phyloP scores from a whole-genome alignment of 176 grass and related monocot species.

The Phoenix dactylifera region DNA sequence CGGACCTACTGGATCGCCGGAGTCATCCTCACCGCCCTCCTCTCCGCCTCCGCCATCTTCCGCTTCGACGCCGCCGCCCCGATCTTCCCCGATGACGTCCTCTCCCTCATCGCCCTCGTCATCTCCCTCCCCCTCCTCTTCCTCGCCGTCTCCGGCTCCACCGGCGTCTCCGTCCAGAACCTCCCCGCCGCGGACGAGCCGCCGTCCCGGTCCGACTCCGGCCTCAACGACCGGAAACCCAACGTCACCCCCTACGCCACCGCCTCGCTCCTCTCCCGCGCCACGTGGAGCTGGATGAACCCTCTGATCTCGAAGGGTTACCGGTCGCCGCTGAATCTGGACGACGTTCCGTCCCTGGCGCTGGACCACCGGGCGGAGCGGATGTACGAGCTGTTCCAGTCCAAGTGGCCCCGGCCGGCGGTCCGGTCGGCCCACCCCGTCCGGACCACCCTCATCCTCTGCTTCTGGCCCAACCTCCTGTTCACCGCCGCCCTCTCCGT shows the following conservation, averaged over 20 bases:
- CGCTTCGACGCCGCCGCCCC: constrained; percentile 25
- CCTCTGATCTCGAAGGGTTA: constrained; percentile 59
- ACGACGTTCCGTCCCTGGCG: constrained; percentile 54
- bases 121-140: constrained; percentile 43
- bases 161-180: constrained; percentile 13
- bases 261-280: constrained; percentile 42
- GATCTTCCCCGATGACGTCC: constrained; percentile 38
- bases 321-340: constrained; percentile 33
- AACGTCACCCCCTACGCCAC: constrained; percentile 52
- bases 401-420: constrained; percentile 45
- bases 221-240: not conserved
- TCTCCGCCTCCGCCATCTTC: constrained; percentile 33
- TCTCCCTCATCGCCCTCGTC: constrained; percentile 35
- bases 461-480: constrained; percentile 71
- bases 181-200: not conserved
- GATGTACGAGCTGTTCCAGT: constrained; percentile 51
- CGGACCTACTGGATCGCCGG: constrained; percentile 60
- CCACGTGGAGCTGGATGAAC: constrained; percentile 88
- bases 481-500: constrained; percentile 47
- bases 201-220: not conserved
- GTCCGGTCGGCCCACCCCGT: constrained; percentile 45
- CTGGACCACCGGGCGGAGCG: constrained; percentile 52
- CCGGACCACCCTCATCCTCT: constrained; percentile 40
- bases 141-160: constrained; percentile 30
- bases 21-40: constrained; percentile 34